Base-by-base conservation (phyloP, 495 filamentous ascomycete genomes). In the Annulohypoxylon moriforme region DNA sequence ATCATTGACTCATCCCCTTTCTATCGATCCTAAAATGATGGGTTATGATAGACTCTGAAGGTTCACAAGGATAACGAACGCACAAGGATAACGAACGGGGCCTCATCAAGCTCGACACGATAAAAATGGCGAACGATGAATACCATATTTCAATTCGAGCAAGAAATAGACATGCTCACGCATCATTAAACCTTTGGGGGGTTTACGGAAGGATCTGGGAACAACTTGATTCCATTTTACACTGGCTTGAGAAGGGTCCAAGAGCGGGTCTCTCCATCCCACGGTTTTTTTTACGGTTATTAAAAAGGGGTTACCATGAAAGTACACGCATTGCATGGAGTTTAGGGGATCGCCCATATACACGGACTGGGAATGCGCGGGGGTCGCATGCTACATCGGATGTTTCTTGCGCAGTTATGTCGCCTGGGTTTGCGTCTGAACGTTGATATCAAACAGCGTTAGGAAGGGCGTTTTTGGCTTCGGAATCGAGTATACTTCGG, bases 251-350 rank as follows among this genome's bases (percentile, higher is more conserved):
- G 29, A n/a, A 42, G 29, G 22, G 31, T 11, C 50, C 1, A 13
- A 27, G 42, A 60, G 60, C 52, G 25, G 36, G 67, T 27, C 13
- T 60, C 24, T 29, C n/a, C n/a, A 6, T 34, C 38, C 24, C n/a
- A 24, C 20, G 31, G 2, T 9, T 34, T 46, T 1, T 6, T 40
- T 38, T 29, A 14, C 16, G 44, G 11, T 11, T 3, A 22, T 22
- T 13, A 44, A 25, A 60, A 61, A 9, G 25, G 58, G 44, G 14
- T 11, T 6, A 42, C 52, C 49, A 57, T 63, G 44, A 50, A 72
- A 29, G 59, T 59, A 72, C 22, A 72, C 69, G 69, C 69, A 67
- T 72, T 53, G 40, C 58, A 72, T 59, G 69, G 69, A 67, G 63
- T 71, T 67, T 25, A 2, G 42, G 55, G 13, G 44, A 5, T 57